Conservation (phyloP, 2,329 filamentous ascomycete species). For the Keithomyces neogunnii region DNA sequence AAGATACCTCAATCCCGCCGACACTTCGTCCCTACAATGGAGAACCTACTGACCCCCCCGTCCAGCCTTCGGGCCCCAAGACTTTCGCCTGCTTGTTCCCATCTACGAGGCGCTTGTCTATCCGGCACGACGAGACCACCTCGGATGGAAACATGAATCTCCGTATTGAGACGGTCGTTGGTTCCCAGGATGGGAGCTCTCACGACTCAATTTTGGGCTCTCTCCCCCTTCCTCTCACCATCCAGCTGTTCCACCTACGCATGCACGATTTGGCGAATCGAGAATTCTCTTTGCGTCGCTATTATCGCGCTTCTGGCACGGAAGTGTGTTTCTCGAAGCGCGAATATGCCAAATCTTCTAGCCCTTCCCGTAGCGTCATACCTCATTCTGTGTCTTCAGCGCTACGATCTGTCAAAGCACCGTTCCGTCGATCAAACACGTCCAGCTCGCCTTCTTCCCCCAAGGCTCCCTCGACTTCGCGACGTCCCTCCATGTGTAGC, state of each 20-base stretch:
- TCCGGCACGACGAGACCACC: constrained; percentile 85
- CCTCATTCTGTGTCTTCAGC: constrained; percentile 33
- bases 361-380: constrained; percentile 1
- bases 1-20: constrained; percentile 2
- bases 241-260: constrained; percentile 81
- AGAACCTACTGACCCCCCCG: not conserved
- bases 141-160: constrained; percentile 95
- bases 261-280: constrained; percentile 86
- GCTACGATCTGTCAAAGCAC: constrained; percentile 33
- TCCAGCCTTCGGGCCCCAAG: constrained; percentile 60
- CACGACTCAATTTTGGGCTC: constrained; percentile 2
- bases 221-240: constrained; percentile 34
- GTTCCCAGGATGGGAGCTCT: constrained; percentile 43
- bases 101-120: constrained; percentile 68
- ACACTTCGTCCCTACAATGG: constrained; percentile 2
- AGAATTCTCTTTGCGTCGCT: constrained; percentile 84
- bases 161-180: constrained; percentile 71
- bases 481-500: constrained; percentile 12
- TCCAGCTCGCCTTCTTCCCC: constrained; percentile 4
- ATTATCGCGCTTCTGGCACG: constrained; percentile 85
- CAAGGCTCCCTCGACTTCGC: constrained; percentile 14
- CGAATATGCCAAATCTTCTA: constrained; percentile 39
- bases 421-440: constrained; percentile 22
- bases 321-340: constrained; percentile 83
- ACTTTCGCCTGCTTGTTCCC: constrained; percentile 84